phyloP scores from a whole-genome alignment of 225 moss, liverwort and hornwort genomes.

The Bryoerythrophyllum caledonicum region DNA sequence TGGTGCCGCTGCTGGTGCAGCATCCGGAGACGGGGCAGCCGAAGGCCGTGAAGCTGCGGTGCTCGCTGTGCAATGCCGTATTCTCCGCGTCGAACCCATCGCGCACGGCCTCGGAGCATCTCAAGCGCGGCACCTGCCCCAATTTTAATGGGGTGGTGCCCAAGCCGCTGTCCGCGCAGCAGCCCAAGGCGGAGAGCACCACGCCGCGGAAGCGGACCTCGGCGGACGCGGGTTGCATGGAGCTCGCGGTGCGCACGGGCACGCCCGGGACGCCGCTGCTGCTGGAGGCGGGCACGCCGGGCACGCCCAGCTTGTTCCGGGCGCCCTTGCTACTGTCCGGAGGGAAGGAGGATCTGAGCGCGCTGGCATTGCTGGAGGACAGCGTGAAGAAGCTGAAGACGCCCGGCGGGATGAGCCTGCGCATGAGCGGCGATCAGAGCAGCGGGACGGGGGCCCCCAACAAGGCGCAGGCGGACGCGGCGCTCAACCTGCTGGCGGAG shows the following conservation, averaged over 20 bases:
- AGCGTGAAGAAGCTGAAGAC: conserved; percentile 86
- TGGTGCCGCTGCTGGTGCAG: conserved; percentile 69
- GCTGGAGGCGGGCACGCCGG: conserved; percentile 31
- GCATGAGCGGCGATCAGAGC: conserved; percentile 26
- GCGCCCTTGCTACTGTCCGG: conserved; percentile 52
- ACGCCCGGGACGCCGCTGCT: conserved; percentile 38
- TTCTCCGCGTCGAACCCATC: conserved; percentile 90
- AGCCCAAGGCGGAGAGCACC: conserved; percentile 33
- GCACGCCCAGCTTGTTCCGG: conserved; percentile 29
- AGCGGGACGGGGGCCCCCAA: conserved; percentile 40
- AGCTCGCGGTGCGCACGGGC: conserved; percentile 30
- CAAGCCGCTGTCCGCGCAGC: conserved; percentile 63
- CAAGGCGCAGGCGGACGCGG: conserved; percentile 77
- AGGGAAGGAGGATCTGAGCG: conserved; percentile 75
- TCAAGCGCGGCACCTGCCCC: conserved; percentile 87
- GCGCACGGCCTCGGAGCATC: conserved; percentile 81
- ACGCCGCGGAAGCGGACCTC: conserved; percentile 21
- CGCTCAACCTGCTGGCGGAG: conserved; percentile 72
- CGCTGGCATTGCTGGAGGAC: conserved; percentile 68
- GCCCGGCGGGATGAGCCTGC: conserved; percentile 58
- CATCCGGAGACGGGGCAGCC: conserved; percentile 76
- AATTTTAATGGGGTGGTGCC: conserved; percentile 83
- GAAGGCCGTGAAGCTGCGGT: conserved; percentile 82
- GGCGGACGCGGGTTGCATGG: background rate
- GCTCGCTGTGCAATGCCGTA: conserved; percentile 86